Conservation (phyloP, 106 monocot species). For the Ottelia alismoides region DNA sequence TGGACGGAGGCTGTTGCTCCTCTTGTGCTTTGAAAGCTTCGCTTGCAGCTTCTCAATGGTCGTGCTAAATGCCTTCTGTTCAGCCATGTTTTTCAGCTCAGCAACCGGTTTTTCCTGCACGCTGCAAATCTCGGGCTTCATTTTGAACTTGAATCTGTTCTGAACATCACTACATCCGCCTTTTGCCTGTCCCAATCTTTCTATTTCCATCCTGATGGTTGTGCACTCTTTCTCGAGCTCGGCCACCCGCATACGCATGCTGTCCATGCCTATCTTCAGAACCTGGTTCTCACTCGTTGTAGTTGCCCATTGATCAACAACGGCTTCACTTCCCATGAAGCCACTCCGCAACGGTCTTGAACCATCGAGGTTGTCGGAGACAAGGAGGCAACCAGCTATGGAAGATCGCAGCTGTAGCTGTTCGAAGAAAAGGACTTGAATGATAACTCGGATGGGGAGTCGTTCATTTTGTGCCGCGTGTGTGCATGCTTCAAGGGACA, state of each 20-base stretch:
- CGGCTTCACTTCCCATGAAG: background rate
- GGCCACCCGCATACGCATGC: slow-evolving; percentile 16
- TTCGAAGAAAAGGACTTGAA: slow-evolving; percentile 72
- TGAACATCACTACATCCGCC: slow-evolving; percentile 7
- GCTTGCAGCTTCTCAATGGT: slow-evolving; percentile 5
- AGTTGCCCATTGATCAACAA: slow-evolving; percentile 16
- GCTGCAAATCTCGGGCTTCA: slow-evolving; percentile 25
- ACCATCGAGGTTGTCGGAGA: slow-evolving; percentile 40
- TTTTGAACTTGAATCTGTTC: slow-evolving; percentile 18
- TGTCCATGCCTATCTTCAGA: slow-evolving; percentile 31
- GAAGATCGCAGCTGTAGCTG: slow-evolving; percentile 49
- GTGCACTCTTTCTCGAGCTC: slow-evolving; percentile 28
- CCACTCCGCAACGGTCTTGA: slow-evolving; percentile 25
- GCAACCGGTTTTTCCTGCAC: slow-evolving; percentile 13
- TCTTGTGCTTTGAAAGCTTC: slow-evolving; percentile 5
- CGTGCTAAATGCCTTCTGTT: too few species aligned
- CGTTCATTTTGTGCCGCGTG: slow-evolving; percentile 62
- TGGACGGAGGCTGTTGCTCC: too few species aligned
- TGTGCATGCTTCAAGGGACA: slow-evolving; percentile 63
- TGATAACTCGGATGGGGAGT: slow-evolving; percentile 40
- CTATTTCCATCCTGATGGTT: slow-evolving; percentile 21
- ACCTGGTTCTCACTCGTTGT: slow-evolving; percentile 25
- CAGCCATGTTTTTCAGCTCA: slow-evolving; percentile 1
- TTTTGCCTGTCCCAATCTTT: slow-evolving; percentile 12
- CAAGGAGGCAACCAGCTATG: slow-evolving; percentile 43